phyloP scores from a whole-genome alignment of 1,284 basidiomycete genomes.

The Cryptococcus sp. region DNA sequence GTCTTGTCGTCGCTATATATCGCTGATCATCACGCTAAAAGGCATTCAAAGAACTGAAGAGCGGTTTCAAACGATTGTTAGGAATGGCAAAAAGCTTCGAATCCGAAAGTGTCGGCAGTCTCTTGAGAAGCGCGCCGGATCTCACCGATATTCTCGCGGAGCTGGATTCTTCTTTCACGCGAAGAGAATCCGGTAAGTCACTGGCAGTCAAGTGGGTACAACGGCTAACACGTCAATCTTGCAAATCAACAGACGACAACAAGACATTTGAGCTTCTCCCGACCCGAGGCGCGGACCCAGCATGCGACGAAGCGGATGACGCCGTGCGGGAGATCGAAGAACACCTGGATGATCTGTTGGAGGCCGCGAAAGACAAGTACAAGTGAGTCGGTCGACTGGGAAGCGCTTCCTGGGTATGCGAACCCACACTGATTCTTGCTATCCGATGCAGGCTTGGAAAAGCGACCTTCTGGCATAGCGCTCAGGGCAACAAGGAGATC shows the following conservation, averaged over 20 bases:
- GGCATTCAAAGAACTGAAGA: constrained; percentile 72
- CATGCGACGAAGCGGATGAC: constrained; percentile 72
- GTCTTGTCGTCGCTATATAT: not conserved
- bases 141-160: constrained; percentile 51
- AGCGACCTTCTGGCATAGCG: constrained; percentile 80
- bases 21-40: constrained; percentile 52
- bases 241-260: constrained; percentile 50
- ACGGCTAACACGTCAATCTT: constrained; percentile 2
- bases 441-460: constrained; percentile 56
- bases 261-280: constrained; percentile 63
- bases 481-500: constrained; percentile 83
- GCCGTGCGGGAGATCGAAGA: constrained; percentile 71
- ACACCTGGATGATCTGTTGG: constrained; percentile 67
- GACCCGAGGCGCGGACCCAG: constrained; percentile 75
- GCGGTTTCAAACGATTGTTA: constrained; percentile 65
- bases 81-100: constrained; percentile 71
- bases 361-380: constrained; percentile 53
- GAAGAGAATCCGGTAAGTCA: too few relatives aligned
- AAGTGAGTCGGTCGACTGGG: constrained; percentile 7
- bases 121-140: constrained; percentile 80
- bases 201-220: not conserved
- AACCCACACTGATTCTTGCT: not conserved
- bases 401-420: constrained; percentile 2
- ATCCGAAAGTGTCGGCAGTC: constrained; percentile 70
- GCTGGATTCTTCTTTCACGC: too few relatives aligned